A percentile compares a stretch with the other conserved stretches of the same genome.
Evolutionary conservation across 1,284 basidiomycete genomes (phyloP).

Genomic region (Rhodotorula sp.): DNA sequence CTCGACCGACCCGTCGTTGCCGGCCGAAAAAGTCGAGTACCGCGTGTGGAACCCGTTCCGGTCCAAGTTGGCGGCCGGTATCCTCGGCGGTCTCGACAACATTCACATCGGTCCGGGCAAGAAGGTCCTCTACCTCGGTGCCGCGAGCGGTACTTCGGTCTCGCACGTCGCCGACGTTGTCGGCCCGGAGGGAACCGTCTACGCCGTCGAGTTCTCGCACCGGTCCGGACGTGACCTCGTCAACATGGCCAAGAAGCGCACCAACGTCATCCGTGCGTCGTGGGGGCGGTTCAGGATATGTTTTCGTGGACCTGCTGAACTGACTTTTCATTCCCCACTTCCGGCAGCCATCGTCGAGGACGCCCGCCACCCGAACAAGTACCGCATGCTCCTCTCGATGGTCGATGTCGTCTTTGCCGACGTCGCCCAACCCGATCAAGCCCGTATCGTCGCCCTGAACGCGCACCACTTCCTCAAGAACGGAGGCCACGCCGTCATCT

Average conservation of each 20-base stretch:
- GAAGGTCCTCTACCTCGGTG: conserved; percentile 97
- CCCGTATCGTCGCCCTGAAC: conserved; percentile 82
- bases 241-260: conserved; percentile 99
- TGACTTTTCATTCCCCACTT: not conserved
- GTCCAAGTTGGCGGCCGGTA: conserved; percentile 93
- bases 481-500: conserved; percentile 87
- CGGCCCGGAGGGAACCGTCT: conserved; percentile 93
- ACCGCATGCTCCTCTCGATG: conserved; percentile 88
- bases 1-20: conserved; percentile 59
- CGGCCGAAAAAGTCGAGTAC: conserved; percentile 88
- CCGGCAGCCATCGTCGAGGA: conserved; percentile 88
- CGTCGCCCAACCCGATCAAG: conserved; percentile 97
- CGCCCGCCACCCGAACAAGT: conserved; percentile 89
- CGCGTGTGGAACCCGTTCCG: conserved; percentile 99
- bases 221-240: conserved; percentile 96
- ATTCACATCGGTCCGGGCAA: conserved; percentile 92
- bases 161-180: conserved; percentile 98
- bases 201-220: conserved; percentile 97
- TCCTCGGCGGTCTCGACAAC: conserved; percentile 90
- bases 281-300: too few species aligned
- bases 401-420: conserved; percentile 98
- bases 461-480: conserved; percentile 96
- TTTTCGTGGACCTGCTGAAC: too few species aligned
- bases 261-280: conserved; percentile 90
- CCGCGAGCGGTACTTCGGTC: conserved; percentile 92